A percentile compares a stretch with the other conserved stretches of the same genome.
Evolutionary conservation across 176 grass and related monocot species (phyloP).

Genomic region (Areca catechu): DNA sequence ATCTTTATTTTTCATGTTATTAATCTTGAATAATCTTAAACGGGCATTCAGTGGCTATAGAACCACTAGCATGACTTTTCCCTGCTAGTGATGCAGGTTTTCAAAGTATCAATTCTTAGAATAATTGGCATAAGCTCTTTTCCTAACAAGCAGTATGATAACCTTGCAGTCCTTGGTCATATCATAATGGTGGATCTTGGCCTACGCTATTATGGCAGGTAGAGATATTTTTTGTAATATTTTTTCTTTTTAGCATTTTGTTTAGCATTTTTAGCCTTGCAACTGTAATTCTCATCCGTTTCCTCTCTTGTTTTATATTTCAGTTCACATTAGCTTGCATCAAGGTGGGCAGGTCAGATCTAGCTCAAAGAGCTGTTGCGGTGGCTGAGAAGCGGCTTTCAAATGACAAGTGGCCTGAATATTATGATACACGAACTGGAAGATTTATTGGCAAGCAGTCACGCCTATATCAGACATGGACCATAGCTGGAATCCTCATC

Average conservation of each 20-base stretch:
- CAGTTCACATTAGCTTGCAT: conserved; percentile 18
- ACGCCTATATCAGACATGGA: conserved; percentile 49
- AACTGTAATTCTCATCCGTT: neutral
- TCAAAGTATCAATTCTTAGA: too few relatives aligned
- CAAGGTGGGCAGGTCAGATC: conserved; percentile 15
- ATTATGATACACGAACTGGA: conserved; percentile 79
- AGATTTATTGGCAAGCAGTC: conserved; percentile 78
- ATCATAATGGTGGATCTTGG: too few relatives aligned
- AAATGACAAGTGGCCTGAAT: conserved; percentile 21
- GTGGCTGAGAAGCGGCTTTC: conserved; percentile 7
- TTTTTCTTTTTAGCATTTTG: neutral
- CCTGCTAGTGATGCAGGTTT: too few relatives aligned
- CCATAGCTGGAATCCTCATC: conserved; percentile 48
- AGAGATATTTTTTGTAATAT: neutral
- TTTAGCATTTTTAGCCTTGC: neutral
- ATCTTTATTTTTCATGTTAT: too few relatives aligned
- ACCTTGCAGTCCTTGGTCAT: too few relatives aligned
- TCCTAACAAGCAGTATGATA: too few relatives aligned
- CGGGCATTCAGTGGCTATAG: too few relatives aligned
- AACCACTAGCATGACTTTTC: too few relatives aligned
- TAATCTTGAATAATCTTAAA: too few relatives aligned
- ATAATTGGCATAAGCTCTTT: too few relatives aligned
- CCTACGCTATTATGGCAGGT: too few relatives aligned
- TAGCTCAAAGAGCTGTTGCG: conserved; percentile 5
- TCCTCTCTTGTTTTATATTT: neutral